Conservation (phyloP, 768 basidiomycete species). For the Psilocybe cyanescens region DNA sequence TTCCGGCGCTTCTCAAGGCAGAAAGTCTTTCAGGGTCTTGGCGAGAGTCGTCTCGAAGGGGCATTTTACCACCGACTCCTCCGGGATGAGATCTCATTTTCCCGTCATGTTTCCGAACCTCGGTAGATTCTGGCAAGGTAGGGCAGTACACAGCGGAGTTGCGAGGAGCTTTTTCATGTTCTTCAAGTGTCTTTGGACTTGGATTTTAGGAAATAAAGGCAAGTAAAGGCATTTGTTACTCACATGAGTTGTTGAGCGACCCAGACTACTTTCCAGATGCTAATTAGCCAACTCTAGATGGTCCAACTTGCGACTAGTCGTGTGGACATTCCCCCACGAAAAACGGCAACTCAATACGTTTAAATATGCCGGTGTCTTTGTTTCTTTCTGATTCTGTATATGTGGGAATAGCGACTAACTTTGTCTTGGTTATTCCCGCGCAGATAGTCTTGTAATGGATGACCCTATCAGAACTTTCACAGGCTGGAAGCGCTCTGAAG, state of each 20-base stretch:
- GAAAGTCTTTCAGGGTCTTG: constrained; percentile 3
- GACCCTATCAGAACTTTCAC: not conserved
- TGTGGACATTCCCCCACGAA: not conserved
- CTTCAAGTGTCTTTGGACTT: too few relatives aligned
- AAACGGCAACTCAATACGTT: not conserved
- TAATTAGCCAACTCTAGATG: not conserved
- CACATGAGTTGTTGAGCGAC: not conserved
- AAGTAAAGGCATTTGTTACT: not conserved
- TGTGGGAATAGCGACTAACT: not conserved
- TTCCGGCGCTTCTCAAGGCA: constrained; percentile 8
- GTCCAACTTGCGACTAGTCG: not conserved
- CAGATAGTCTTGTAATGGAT: not conserved
- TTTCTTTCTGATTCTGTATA: not conserved
- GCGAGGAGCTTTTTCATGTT: not conserved
- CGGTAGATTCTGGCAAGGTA: not conserved
- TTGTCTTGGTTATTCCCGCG: not conserved
- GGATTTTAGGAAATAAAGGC: too few relatives aligned
- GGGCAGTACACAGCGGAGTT: not conserved
- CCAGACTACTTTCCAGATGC: not conserved
- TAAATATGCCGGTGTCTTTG: not conserved
- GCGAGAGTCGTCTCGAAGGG: constrained; percentile 3
- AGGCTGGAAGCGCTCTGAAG: not conserved
- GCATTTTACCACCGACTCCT: constrained; percentile 6
- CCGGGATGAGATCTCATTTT: constrained; percentile 3
- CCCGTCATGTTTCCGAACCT: constrained; percentile 17